Evolutionary conservation across 495 filamentous ascomycete genomes (phyloP).

Genomic region (Aspergillus avenaceus): DNA sequence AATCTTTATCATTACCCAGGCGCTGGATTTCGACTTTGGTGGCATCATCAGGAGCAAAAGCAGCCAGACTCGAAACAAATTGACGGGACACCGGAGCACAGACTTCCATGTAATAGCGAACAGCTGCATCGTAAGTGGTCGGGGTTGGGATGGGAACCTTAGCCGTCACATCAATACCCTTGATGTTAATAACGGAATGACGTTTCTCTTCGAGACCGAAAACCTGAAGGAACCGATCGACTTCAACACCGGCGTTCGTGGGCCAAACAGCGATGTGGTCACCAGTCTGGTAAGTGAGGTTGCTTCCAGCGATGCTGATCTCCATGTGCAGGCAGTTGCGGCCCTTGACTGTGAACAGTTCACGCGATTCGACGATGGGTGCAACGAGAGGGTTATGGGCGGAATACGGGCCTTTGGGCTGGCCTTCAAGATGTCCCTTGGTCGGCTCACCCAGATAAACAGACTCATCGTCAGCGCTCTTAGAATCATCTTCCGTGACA

Average conservation of each 20-base stretch:
- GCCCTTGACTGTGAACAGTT: conserved; percentile 88
- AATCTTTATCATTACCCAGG: conserved; percentile 90
- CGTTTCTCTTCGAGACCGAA: conserved; percentile 73
- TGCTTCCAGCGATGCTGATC: conserved; percentile 80
- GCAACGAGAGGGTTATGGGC: conserved; percentile 97
- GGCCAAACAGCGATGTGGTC: conserved; percentile 98
- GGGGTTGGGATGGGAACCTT: conserved; percentile 98
- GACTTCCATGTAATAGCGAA: conserved; percentile 97
- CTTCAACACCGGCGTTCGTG: conserved; percentile 89
- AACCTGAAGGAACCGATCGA: conserved; percentile 81
- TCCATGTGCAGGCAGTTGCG: conserved; percentile 98
- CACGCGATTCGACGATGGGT: conserved; percentile 82
- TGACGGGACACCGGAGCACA: conserved; percentile 94
- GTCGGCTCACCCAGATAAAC: conserved; percentile 98
- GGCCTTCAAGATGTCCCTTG: conserved; percentile 87
- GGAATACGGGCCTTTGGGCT: conserved; percentile 85
- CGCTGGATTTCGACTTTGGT: conserved; percentile 82
- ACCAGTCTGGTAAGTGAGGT: conserved; percentile 85
- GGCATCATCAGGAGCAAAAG: conserved; percentile 83
- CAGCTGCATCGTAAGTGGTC: conserved; percentile 90
- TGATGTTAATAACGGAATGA: conserved; percentile 81
- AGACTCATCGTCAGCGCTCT: conserved; percentile 71
- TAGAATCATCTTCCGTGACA: conserved; percentile 70
- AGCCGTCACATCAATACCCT: conserved; percentile 89
- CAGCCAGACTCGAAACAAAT: conserved; percentile 79